Conservation (phyloP, 306 rosid species). For the Mucuna pruriens region DNA sequence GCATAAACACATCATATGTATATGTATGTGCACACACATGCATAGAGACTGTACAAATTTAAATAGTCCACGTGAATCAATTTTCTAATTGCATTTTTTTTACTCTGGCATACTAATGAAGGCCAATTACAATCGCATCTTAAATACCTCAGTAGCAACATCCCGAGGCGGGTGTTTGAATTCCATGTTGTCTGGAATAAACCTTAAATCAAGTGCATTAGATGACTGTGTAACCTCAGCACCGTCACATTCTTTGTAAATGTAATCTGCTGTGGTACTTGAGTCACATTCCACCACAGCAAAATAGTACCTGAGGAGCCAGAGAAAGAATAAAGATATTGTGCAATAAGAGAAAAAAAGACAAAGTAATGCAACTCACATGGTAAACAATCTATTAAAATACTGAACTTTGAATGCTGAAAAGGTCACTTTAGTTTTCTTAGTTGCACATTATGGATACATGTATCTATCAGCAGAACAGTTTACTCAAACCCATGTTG, state of each 20-base stretch:
- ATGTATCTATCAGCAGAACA: neutral
- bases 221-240: slow-evolving; percentile 76
- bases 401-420: slow-evolving; percentile 11
- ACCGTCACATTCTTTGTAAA: slow-evolving; percentile 85
- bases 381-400: slow-evolving; percentile 20
- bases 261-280: slow-evolving; percentile 70
- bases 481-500: neutral
- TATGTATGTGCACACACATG: neutral
- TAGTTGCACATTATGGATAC: neutral
- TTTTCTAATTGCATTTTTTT: neutral
- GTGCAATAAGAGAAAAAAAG: neutral
- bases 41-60: neutral
- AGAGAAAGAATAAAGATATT: slow-evolving; percentile 19
- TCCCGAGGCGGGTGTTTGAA: slow-evolving; percentile 74
- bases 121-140: neutral
- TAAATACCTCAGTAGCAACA: slow-evolving; percentile 77
- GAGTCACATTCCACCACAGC: slow-evolving; percentile 93
- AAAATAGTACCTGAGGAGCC: slow-evolving; percentile 69
- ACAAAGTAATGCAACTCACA: neutral
- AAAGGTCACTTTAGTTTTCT: neutral
- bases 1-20: neutral
- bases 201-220: slow-evolving; percentile 85
- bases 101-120: neutral
- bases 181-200: slow-evolving; percentile 87
- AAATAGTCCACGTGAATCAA: neutral